Conservation (phyloP, 768 basidiomycete species). For the Cyclocybe aegerita region DNA sequence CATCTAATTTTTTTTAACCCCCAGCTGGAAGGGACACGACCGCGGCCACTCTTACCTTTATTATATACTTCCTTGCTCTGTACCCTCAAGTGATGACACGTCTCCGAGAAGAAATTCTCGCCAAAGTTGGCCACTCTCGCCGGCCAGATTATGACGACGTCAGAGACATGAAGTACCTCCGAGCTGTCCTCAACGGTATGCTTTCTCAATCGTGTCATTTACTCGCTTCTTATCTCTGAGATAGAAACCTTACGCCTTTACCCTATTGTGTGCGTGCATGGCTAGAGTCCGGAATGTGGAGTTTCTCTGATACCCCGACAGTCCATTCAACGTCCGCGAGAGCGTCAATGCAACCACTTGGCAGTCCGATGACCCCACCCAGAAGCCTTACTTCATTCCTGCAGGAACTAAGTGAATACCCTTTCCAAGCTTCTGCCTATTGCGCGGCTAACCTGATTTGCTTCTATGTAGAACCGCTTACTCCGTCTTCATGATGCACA, state of each 20-base stretch:
- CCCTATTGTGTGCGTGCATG: constrained; percentile 45
- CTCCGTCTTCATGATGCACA: constrained; percentile 65
- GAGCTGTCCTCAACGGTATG: constrained; percentile 65
- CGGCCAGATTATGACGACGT: constrained; percentile 56
- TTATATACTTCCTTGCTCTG: constrained; percentile 46
- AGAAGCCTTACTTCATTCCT: constrained; percentile 56
- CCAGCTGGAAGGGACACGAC: constrained; percentile 47
- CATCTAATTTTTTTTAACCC: neutral
- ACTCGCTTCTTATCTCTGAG: neutral
- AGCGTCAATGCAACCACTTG: constrained; percentile 47
- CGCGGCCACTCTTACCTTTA: constrained; percentile 42
- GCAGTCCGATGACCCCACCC: constrained; percentile 41
- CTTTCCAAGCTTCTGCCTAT: neutral
- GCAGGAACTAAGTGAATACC: constrained; percentile 42
- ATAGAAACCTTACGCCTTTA: constrained; percentile 55
- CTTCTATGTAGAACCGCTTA: constrained; percentile 42
- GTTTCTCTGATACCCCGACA: constrained; percentile 8
- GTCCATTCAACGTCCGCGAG: constrained; percentile 52
- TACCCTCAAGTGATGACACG: constrained; percentile 46
- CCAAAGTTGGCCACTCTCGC: constrained; percentile 45
- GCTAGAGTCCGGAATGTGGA: neutral
- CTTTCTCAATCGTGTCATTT: neutral
- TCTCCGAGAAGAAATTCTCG: constrained; percentile 56
- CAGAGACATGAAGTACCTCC: constrained; percentile 59
- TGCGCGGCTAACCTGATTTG: neutral